These are phyloP conservation scores for Boletellus deceptivus DNA, from an alignment of 1,284 basidiomycete species.

Conservation along the genomic window DNA sequence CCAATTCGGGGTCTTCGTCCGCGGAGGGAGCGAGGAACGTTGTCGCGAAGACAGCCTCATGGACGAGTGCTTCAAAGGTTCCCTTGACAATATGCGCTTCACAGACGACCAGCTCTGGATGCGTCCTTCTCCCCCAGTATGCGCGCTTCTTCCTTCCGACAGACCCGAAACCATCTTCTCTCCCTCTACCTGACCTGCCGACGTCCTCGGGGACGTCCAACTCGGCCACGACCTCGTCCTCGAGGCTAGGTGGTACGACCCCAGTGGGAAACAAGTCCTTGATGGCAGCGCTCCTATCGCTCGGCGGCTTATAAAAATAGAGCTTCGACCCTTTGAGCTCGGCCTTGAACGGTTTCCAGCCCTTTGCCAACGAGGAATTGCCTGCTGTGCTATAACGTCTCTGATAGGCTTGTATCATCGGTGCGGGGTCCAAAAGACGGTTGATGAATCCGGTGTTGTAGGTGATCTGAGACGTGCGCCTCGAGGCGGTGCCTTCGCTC, in stretches of 20 bases:
- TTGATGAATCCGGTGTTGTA: conserved; percentile 74
- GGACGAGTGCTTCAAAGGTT: conserved; percentile 71
- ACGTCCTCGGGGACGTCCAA: conserved; percentile 26
- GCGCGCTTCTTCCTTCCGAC: conserved; percentile 58
- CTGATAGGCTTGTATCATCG: conserved; percentile 35
- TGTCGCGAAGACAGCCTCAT: conserved; percentile 78
- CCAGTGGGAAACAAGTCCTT: conserved; percentile 71
- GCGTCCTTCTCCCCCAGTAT: conserved; percentile 75
- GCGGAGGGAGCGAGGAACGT: conserved; percentile 41
- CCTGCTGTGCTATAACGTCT: conserved; percentile 27
- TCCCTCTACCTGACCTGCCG: conserved; percentile 29
- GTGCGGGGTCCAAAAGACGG: conserved; percentile 53
- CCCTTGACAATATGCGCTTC: conserved; percentile 55
- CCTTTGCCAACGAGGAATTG: conserved; percentile 48
- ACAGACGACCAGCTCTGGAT: conserved; percentile 61
- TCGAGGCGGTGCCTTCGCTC: conserved; percentile 35
- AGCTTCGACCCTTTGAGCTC: conserved; percentile 79
- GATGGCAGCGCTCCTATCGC: conserved; percentile 59
- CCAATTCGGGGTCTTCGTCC: conserved; percentile 10
- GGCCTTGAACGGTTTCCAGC: conserved; percentile 82
- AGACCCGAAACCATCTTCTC: conserved; percentile 34
- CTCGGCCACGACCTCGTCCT: conserved; percentile 40
- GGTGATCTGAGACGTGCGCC: conserved; percentile 73
- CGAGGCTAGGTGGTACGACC: conserved; percentile 51
- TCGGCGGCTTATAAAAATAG: conserved; percentile 78